Base-by-base conservation (phyloP, 1,284 basidiomycete genomes). In the Rhodotorula sp. region DNA sequence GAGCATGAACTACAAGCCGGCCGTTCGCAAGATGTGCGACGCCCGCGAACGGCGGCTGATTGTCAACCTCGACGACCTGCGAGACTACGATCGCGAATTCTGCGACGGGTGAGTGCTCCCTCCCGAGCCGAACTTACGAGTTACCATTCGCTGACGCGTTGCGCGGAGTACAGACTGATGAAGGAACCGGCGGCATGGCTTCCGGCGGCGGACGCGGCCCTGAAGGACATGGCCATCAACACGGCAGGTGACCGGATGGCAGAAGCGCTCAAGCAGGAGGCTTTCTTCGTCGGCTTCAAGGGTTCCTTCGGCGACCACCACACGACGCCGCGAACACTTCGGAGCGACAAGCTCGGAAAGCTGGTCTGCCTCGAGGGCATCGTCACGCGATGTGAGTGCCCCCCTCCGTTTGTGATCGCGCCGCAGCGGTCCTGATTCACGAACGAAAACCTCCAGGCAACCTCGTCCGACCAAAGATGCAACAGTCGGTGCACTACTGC, bases 251-350 rank as follows among this genome's bases (percentile, higher is more conserved):
- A 70, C 26, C 54, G 67, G 19, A 45, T 64, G n/a, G 56, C 70
- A 31, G 72, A 64, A 15, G 47, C 48, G 16, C 52, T 70, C 34
- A 64, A 66, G 68, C 57, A 66, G 38, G 71, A 73, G 31, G 66
- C 72, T 2, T 78, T 88, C 81, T 90, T 91, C 77, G 86, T 97
- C 70, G 97, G 95, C n/a, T 88, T 99, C 80, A 90, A 91, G 75
- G 97, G 97, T 67, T 95, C 92, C n/a, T 99, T 99, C 81, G 97
- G 97, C 60, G 95, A 98, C 82, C 93, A 99, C 81, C 94, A 98
- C 81, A 92, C 95, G 82, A 98, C 91, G 81, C 97, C 97, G 56
- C 86, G 97, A 15, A 95, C 93, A 16, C 86, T 99, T 52, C 87
- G 90, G 71, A 90, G 93, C 60, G 85, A 88, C 69, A 90, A 97